A percentile compares a stretch with the other conserved stretches of the same genome.
Conservation (phyloP, 2,329 filamentous ascomycete genomes). For the Scopulariopsis brevicaulis region DNA sequence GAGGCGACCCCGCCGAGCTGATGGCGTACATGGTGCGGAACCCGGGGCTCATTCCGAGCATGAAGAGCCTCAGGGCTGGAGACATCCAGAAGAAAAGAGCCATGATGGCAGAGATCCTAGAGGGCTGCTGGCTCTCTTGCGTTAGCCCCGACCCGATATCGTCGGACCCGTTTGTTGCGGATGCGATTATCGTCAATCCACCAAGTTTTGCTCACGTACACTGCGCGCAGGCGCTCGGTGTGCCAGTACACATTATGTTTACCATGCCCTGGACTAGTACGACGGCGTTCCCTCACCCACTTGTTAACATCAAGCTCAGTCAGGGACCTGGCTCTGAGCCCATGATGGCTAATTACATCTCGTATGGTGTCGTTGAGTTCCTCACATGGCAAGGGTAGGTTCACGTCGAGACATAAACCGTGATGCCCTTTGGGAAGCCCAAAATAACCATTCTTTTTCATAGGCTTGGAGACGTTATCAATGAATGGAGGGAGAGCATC, state of each 20-base stretch:
- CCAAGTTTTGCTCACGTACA: constrained; percentile 69
- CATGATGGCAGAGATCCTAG: constrained; percentile 66
- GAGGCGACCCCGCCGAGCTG: constrained; percentile 63
- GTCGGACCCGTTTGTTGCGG: constrained; percentile 64
- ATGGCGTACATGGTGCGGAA: constrained; percentile 93
- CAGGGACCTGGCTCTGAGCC: constrained; percentile 60
- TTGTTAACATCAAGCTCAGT: constrained; percentile 72
- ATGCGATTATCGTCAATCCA: constrained; percentile 69
- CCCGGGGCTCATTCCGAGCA: constrained; percentile 72
- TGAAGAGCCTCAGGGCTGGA: constrained; percentile 64
- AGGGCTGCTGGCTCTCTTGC: constrained; percentile 79
- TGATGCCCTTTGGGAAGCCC: too few relatives aligned
- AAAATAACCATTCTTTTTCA: too few relatives aligned
- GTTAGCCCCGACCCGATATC: constrained; percentile 25
- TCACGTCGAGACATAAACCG: too few relatives aligned
- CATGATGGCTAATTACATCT: constrained; percentile 71
- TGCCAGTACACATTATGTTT: constrained; percentile 79
- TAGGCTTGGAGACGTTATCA: constrained; percentile 76
- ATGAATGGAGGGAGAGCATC: constrained; percentile 65
- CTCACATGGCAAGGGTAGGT: constrained; percentile 68
- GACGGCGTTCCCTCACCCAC: constrained; percentile 72
- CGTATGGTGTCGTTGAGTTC: constrained; percentile 78
- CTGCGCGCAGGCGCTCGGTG: constrained; percentile 62
- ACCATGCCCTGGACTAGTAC: constrained; percentile 92
- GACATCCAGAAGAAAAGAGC: constrained; percentile 65